These are phyloP conservation scores for Aspergillus homomorphus DNA, from an alignment of 495 filamentous ascomycete species.

Conservation along the genomic window DNA sequence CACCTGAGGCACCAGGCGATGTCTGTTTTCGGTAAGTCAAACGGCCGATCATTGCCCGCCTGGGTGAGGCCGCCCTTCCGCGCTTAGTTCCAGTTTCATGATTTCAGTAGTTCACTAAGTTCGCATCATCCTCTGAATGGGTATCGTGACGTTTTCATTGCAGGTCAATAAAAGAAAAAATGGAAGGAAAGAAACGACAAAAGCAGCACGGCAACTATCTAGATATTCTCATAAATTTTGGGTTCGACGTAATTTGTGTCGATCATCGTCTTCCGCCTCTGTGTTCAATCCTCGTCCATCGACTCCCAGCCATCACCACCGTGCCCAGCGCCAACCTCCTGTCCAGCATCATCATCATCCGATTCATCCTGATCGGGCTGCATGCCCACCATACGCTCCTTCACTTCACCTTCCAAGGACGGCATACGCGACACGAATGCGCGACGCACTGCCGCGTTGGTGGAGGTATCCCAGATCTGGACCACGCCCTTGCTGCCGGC, in stretches of 20 bases:
- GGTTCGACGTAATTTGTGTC: not conserved
- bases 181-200: not conserved
- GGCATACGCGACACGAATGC: slow-evolving; percentile 75
- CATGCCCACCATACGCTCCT: slow-evolving; percentile 75
- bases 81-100: not conserved
- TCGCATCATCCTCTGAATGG: slow-evolving; percentile 1
- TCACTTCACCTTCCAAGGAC: slow-evolving; percentile 55
- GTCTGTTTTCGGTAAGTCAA: not conserved
- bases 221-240: slow-evolving; percentile 1
- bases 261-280: not conserved
- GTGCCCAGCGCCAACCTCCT: slow-evolving; percentile 49
- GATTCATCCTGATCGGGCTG: slow-evolving; percentile 63
- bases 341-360: slow-evolving; percentile 56
- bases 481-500: slow-evolving; percentile 93
- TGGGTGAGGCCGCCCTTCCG: not conserved
- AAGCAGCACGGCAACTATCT: not conserved
- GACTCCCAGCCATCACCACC: slow-evolving; percentile 72
- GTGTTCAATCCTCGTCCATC: slow-evolving; percentile 75
- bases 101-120: too few species aligned
- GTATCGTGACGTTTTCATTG: slow-evolving; percentile 18
- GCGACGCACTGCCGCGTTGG: slow-evolving; percentile 83
- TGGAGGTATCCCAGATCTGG: slow-evolving; percentile 95
- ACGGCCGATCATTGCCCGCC: slow-evolving; percentile 1
- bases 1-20: slow-evolving; percentile 1
- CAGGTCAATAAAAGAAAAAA: not conserved